Evolutionary conservation across 208 protist genomes (phyloP).

Genomic region (Acanthamoeba pearcei): DNA sequence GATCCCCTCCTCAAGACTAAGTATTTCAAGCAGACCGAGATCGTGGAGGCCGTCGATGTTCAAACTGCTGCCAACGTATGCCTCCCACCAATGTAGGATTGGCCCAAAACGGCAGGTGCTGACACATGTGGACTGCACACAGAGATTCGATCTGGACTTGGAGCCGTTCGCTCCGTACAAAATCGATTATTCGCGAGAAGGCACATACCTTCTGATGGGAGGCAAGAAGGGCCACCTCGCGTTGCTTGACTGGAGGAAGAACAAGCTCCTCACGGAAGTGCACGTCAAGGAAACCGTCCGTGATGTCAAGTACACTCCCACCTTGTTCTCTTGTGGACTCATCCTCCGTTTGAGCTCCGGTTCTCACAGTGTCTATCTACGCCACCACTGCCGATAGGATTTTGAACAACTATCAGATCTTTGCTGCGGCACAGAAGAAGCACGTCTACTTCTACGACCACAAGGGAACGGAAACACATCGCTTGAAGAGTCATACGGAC

Average conservation of each 20-base stretch:
- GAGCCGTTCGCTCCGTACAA: constrained; percentile 96
- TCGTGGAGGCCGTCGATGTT: constrained; percentile 93
- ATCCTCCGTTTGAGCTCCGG: neutral
- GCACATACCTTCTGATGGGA: constrained; percentile 94
- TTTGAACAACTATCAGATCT: constrained; percentile 98
- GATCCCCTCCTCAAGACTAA: constrained; percentile 89
- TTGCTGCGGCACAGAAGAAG: constrained; percentile 99
- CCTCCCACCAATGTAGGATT: neutral
- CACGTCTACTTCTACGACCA: constrained; percentile 99
- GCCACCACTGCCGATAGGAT: constrained; percentile 87
- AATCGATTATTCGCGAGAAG: constrained; percentile 95
- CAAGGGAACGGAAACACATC: constrained; percentile 97
- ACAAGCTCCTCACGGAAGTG: constrained; percentile 94
- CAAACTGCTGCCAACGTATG: constrained; percentile 93
- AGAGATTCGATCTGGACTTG: constrained; percentile 94
- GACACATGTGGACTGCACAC: neutral
- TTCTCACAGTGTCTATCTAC: neutral
- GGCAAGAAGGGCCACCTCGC: constrained; percentile 97
- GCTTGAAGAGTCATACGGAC: constrained; percentile 96
- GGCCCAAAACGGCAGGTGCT: neutral
- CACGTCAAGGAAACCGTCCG: constrained; percentile 95
- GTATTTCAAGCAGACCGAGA: constrained; percentile 95
- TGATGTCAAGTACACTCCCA: constrained; percentile 90
- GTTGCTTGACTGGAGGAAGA: constrained; percentile 96
- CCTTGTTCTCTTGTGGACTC: neutral